Base-by-base conservation (phyloP, 176 grass and related monocot genomes). In the Elymus sibiricus region DNA sequence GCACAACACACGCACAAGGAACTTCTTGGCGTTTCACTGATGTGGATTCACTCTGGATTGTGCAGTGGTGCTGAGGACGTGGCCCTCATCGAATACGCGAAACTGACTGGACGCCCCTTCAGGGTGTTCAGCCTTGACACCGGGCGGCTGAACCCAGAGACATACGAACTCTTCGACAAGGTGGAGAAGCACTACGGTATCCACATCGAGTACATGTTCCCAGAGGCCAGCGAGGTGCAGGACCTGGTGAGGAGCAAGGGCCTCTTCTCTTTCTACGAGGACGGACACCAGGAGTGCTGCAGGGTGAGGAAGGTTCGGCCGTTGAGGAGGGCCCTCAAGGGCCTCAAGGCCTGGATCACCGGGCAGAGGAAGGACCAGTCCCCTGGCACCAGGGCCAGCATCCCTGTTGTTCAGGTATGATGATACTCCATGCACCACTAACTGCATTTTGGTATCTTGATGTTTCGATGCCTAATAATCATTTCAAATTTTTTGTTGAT, bases 211-310 rank as follows among this genome's bases (percentile, higher is more conserved):
- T 98, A 98, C 92, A 94, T 89, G 90, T 98, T 98, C 74, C 97
- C 97, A 4, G 97, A 98, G 38, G 28, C 97, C 6, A 40, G 73
- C 22, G 97, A 98, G 87, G 97, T 96, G 37, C 94, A 98, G 79
- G 87, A 31, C 38, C 88, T 98, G 53, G 97, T 98, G 64, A 87
- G 92, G 67, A 90, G 29, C 81, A 98, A 98, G 86, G 96, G 96
- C 22, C 92, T 98, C 83, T 98, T 98, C 91, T 98, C 96, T 11
- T 98, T 98, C 86, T 98, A 98, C 39, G 88, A 99, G 79, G 97
- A 94, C 61, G 94, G 97, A 13, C 97, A 98, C 90, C 97, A 98
- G 82, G 94, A 98, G 86, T 98, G 94, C 88, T 99, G 97, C 88
- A 86, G 97, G 11, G 84, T 88, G 25, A 89, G 97, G 74, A 99